Evolutionary conservation across 441 rosid species (phyloP), one percentile per base, ranked within the genome.

Genomic region (Bocquillonia castaneifolia): DNA sequence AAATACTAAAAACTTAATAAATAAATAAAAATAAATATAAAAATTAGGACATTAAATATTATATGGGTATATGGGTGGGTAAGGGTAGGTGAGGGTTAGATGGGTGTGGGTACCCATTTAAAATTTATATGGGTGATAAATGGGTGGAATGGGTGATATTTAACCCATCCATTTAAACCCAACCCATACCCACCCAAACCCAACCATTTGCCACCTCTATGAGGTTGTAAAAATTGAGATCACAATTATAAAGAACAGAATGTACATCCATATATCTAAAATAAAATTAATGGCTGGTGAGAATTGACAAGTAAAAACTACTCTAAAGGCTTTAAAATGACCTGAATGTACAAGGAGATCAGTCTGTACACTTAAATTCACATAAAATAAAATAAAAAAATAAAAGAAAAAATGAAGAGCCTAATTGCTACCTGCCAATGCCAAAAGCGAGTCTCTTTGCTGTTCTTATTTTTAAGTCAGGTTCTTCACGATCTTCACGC

Each of bases 401-500:
- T 31, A 18, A 45, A 7, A 10, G 23, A 47, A 44, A 36, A 22
- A 34, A 25, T 36, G 29, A 39, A 22, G 73, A 20, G 53, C 67
- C 51, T 25, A 58, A 50, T 34, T 59, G 69, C 70, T 23, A 57
- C 42, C 26, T 60, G 70, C 72, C 39, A 71, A 67, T 65, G 68
- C 15, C 67, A 12, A 34, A 47, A 22, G 45, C 23, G 44, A 40
- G n/a, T n/a, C 57, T 59, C 62, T 26, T 25, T 20, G 60, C 32
- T 59, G 65, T 39, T 47, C 70, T 61, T 62, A 36, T 20, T n/a
- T 26, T 82, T 77, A 90, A 20, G 76, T 77, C 62, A 82, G 81
- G 80, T 83, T 88, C 81, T 81, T 88, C 66, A 87, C 90, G 26
- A 94, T 79, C 86, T 90, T 92, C 37, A 90, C 99, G 17, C 79